A percentile compares a stretch with the other conserved stretches of the same genome.
These are phyloP conservation scores for Phaseolus coccineus DNA, from an alignment of 331 rosid species.

Conservation along the genomic window DNA sequence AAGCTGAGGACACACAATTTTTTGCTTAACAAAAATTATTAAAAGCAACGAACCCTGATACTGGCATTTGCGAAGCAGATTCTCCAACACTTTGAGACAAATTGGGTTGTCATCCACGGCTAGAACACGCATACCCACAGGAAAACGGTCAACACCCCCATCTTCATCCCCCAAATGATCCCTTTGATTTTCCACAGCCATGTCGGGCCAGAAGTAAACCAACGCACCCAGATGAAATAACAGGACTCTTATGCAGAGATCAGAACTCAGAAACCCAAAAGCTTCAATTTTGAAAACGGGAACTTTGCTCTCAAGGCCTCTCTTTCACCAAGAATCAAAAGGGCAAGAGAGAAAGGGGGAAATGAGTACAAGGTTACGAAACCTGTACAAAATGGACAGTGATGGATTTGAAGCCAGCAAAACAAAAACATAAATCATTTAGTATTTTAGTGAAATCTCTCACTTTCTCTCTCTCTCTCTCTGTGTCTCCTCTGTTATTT, in stretches of 20 bases:
- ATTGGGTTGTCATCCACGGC: slow-evolving; percentile 87
- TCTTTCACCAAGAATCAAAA: slow-evolving; percentile 29
- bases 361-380: slow-evolving; percentile 39
- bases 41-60: slow-evolving; percentile 67
- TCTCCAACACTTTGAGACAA: slow-evolving; percentile 78
- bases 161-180: slow-evolving; percentile 43
- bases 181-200: slow-evolving; percentile 70
- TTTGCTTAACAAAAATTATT: not conserved
- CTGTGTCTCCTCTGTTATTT: slow-evolving; percentile 48
- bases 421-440: slow-evolving; percentile 56
- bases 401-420: slow-evolving; percentile 66
- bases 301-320: slow-evolving; percentile 24
- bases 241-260: slow-evolving; percentile 18
- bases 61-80: slow-evolving; percentile 79
- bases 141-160: slow-evolving; percentile 60
- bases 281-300: slow-evolving; percentile 41
- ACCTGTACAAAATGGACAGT: slow-evolving; percentile 61
- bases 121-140: slow-evolving; percentile 88
- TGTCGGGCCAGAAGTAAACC: slow-evolving; percentile 39
- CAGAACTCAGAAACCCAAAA: slow-evolving; percentile 38
- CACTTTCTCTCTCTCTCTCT: slow-evolving; percentile 38
- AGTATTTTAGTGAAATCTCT: slow-evolving; percentile 54
- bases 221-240: slow-evolving; percentile 51
- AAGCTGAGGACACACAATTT: not conserved
- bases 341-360: slow-evolving; percentile 20